phyloP scores from a whole-genome alignment of 768 basidiomycete species.

The Amanita exitialis region DNA sequence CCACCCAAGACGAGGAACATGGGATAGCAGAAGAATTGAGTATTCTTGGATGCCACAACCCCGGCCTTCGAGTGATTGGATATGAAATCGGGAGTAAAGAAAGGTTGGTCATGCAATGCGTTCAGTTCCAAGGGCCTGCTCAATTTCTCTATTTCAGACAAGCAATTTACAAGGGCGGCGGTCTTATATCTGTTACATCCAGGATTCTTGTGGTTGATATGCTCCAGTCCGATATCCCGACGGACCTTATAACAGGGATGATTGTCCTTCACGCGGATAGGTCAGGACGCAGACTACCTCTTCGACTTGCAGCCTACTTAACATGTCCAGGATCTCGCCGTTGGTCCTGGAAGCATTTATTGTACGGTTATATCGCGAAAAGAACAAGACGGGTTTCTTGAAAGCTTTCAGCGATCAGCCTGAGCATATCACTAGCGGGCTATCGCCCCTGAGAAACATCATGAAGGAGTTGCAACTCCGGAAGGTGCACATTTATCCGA shows the following conservation, averaged over 20 bases:
- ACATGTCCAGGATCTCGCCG: slow-evolving; percentile 57
- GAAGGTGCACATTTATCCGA: slow-evolving; percentile 85
- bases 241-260: slow-evolving; percentile 79
- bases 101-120: slow-evolving; percentile 39
- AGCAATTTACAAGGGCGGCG: slow-evolving; percentile 79
- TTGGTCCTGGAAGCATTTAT: slow-evolving; percentile 89
- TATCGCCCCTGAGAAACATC: slow-evolving; percentile 86
- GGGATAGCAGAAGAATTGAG: slow-evolving; percentile 90
- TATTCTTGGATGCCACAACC: slow-evolving; percentile 82
- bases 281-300: slow-evolving; percentile 27
- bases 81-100: slow-evolving; percentile 76
- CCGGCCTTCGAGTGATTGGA: slow-evolving; percentile 72
- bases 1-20: slow-evolving; percentile 76
- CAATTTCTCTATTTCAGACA: slow-evolving; percentile 40
- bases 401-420: slow-evolving; percentile 98
- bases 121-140: not conserved
- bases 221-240: slow-evolving; percentile 79
- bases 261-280: slow-evolving; percentile 87
- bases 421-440: slow-evolving; percentile 85
- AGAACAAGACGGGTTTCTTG: slow-evolving; percentile 83
- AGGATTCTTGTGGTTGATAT: slow-evolving; percentile 94
- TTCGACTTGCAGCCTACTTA: not conserved
- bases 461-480: slow-evolving; percentile 89
- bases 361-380: slow-evolving; percentile 80
- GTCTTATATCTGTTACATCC: slow-evolving; percentile 86